phyloP scores from a whole-genome alignment of 176 grass and related monocot genomes.

The Zea mays region Zm-B73-REFERENCE-NAM-5.0 NC_050099.1:162807001-162807500 shows the following conservation, averaged over 20 bases:
- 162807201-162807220: slow-evolving; percentile 89
- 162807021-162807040: background rate
- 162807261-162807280: slow-evolving; percentile 35
- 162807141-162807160: slow-evolving; percentile 54
- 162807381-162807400: slow-evolving; percentile 26
- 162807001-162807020: background rate
- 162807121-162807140: background rate
- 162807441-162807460: slow-evolving; percentile 80
- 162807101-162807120: background rate
- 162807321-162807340: slow-evolving; percentile 83
- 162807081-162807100: background rate
- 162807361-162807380: background rate
- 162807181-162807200: slow-evolving; percentile 68
- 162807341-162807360: slow-evolving; percentile 24
- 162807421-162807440: slow-evolving; percentile 69
- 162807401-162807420: slow-evolving; percentile 60
- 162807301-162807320: slow-evolving; percentile 84
- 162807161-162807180: slow-evolving; percentile 77
- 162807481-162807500: slow-evolving; percentile 60
- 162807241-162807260: slow-evolving; percentile 57
- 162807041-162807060: background rate
- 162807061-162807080: background rate
- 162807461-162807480: slow-evolving; percentile 89
- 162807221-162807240: slow-evolving; percentile 76
- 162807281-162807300: slow-evolving; percentile 66